A percentile compares a stretch with the other conserved stretches of the same genome.
These are phyloP conservation scores for Hanseniaspora pseudoguilliermondii DNA, from an alignment of 805 yeast species.

Conservation along the genomic window DNA sequence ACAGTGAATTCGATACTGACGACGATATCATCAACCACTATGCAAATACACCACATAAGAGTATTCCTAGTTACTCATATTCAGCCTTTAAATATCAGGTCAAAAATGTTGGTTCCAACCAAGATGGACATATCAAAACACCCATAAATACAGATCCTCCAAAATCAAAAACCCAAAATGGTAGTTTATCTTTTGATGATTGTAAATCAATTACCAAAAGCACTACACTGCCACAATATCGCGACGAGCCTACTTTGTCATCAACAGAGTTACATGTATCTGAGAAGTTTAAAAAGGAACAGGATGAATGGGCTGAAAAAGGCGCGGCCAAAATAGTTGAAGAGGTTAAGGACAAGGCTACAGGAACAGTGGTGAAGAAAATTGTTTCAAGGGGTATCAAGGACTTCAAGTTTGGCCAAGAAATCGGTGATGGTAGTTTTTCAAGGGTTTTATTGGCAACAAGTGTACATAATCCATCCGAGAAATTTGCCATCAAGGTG, in stretches of 20 bases:
- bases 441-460: constrained; percentile 84
- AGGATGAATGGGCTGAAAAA: constrained; percentile 40
- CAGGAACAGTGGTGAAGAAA: constrained; percentile 41
- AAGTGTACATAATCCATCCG: constrained; percentile 53
- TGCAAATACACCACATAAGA: not conserved
- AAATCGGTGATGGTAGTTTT: constrained; percentile 91
- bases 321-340: constrained; percentile 49
- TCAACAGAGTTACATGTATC: constrained; percentile 3
- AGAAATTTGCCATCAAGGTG: constrained; percentile 68
- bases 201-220: not conserved
- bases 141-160: not conserved
- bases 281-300: constrained; percentile 18
- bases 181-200: not conserved
- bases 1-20: not conserved
- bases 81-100: not conserved
- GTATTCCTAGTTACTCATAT: not conserved
- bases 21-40: constrained; percentile 11
- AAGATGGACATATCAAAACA: not conserved
- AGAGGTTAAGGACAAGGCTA: constrained; percentile 30
- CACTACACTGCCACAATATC: not conserved
- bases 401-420: constrained; percentile 80
- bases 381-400: constrained; percentile 47
- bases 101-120: not conserved
- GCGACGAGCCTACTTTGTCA: constrained; percentile 4
- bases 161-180: not conserved